These are phyloP conservation scores for Tetracladium setigerum DNA, from an alignment of 495 filamentous ascomycete genomes.

Conservation along the genomic window DNA sequence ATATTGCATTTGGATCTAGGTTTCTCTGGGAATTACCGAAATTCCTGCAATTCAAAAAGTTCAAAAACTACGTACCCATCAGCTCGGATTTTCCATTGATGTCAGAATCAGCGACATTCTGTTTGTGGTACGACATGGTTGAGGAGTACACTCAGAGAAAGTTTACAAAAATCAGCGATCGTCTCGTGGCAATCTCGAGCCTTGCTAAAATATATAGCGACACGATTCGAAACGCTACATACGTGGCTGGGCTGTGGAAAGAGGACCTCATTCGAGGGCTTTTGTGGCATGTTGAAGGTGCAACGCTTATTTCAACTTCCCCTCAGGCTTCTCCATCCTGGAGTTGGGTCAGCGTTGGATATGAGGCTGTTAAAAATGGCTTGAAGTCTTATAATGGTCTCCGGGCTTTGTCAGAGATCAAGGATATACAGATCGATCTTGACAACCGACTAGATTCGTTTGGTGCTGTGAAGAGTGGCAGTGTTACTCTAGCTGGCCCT, in stretches of 20 bases:
- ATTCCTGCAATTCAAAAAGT: conserved; percentile 14
- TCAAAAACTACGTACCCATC: conserved; percentile 12
- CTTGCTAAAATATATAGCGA: conserved; percentile 11
- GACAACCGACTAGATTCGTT: conserved; percentile 8
- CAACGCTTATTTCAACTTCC: conserved; percentile 10
- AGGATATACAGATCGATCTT: conserved; percentile 11
- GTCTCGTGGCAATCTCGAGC: conserved; percentile 15
- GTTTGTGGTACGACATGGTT: conserved; percentile 14
- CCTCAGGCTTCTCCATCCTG: conserved; percentile 9
- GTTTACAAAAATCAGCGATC: conserved; percentile 12
- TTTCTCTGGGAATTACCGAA: conserved; percentile 9
- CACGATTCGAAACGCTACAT: conserved; percentile 14
- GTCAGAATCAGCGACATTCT: conserved; percentile 11
- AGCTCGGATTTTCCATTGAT: conserved; percentile 12
- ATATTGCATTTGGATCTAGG: conserved; percentile 12
- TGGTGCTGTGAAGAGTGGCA: conserved; percentile 11
- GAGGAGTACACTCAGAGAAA: conserved; percentile 14
- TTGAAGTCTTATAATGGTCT: conserved; percentile 11
- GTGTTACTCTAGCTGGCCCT: conserved; percentile 11
- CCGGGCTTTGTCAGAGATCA: conserved; percentile 11
- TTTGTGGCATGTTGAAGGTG: conserved; percentile 13
- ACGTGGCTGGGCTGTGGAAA: conserved; percentile 17
- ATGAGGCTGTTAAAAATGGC: conserved; percentile 12
- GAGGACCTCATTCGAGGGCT: conserved; percentile 12
- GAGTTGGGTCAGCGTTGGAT: conserved; percentile 11